Evolutionary conservation across 345 rosid genomes (phyloP).

Genomic region (Stellera chamaejasme): DNA sequence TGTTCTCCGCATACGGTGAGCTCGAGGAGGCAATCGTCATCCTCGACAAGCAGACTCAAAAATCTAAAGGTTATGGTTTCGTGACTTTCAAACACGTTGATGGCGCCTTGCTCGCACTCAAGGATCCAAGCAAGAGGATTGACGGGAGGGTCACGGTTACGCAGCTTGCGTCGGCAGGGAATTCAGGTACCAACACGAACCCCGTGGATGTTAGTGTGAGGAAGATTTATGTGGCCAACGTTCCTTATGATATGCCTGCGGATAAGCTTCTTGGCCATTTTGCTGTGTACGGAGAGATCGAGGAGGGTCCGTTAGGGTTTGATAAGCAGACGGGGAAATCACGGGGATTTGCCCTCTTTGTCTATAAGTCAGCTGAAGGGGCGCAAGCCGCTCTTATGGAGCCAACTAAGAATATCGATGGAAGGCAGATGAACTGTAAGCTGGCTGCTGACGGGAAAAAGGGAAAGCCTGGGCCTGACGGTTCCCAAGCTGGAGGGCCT

Average conservation of each 20-base stretch:
- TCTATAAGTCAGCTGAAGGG: conserved; percentile 68
- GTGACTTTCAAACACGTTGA: conserved; percentile 60
- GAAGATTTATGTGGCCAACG: conserved; percentile 83
- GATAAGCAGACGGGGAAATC: conserved; percentile 87
- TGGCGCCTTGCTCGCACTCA: conserved; percentile 62
- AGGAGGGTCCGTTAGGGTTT: conserved; percentile 83
- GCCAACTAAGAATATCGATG: conserved; percentile 66
- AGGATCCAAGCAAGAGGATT: conserved; percentile 80
- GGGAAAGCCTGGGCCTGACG: conserved; percentile 43
- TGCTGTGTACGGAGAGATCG: conserved; percentile 68
- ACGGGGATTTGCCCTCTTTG: conserved; percentile 74
- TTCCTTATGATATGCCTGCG: conserved; percentile 59
- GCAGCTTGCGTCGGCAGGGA: conserved; percentile 77
- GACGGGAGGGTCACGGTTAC: conserved; percentile 72
- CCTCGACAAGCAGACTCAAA: conserved; percentile 59
- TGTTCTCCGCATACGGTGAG: conserved; percentile 62
- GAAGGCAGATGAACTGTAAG: conserved; percentile 60
- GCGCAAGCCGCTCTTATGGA: conserved; percentile 75
- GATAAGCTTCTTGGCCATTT: conserved; percentile 56
- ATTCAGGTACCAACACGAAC: conserved; percentile 30
- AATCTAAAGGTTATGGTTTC: conserved; percentile 81
- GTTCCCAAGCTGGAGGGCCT: conserved; percentile 45
- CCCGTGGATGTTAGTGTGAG: conserved; percentile 47
- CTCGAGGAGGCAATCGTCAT: conserved; percentile 75
- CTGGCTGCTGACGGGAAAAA: conserved; percentile 78